Percentiles rank a stretch among this genome's conserved stretches.
Conservation (phyloP, 208 protist genomes). For the Crithidia acanthocephali region DNA sequence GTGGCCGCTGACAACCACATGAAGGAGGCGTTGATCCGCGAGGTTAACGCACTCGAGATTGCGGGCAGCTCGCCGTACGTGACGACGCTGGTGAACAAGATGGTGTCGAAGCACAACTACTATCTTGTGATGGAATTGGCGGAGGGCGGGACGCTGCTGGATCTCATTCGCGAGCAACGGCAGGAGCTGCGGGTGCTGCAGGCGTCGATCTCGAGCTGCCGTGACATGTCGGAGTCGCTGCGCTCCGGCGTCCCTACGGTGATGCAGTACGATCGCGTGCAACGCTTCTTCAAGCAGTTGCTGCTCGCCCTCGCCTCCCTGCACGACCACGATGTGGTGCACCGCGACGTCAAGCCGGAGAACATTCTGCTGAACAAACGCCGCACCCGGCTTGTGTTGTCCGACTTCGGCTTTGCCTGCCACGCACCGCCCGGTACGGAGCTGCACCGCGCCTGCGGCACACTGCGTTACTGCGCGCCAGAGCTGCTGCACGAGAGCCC, state of each 20-base stretch:
- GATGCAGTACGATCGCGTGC: constrained; percentile 34
- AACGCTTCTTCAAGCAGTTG: constrained; percentile 64
- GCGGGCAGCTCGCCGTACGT: constrained; percentile 56
- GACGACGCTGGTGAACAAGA: constrained; percentile 68
- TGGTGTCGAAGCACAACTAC: constrained; percentile 78
- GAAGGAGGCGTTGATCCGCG: constrained; percentile 59
- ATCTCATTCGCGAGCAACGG: constrained; percentile 48
- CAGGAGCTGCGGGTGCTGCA: constrained; percentile 26
- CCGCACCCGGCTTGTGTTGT: constrained; percentile 64
- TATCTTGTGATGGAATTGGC: constrained; percentile 85
- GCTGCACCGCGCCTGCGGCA: constrained; percentile 76
- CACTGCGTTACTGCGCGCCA: constrained; percentile 83
- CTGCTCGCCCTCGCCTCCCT: constrained; percentile 62
- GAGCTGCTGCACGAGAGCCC: constrained; percentile 76
- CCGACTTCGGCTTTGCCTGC: constrained; percentile 91
- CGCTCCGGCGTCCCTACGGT: constrained; percentile 11
- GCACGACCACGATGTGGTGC: constrained; percentile 76
- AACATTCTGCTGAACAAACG: constrained; percentile 80
- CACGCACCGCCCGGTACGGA: constrained; percentile 42
- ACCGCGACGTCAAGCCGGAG: constrained; percentile 91
- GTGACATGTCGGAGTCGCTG: constrained; percentile 10
- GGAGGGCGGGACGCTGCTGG: constrained; percentile 79
- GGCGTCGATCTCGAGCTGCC: constrained; percentile 13
- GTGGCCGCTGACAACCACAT: constrained; percentile 53
- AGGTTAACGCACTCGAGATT: constrained; percentile 76